Conservation (phyloP, 495 filamentous ascomycete genomes). For the Neurospora sp. region DNA sequence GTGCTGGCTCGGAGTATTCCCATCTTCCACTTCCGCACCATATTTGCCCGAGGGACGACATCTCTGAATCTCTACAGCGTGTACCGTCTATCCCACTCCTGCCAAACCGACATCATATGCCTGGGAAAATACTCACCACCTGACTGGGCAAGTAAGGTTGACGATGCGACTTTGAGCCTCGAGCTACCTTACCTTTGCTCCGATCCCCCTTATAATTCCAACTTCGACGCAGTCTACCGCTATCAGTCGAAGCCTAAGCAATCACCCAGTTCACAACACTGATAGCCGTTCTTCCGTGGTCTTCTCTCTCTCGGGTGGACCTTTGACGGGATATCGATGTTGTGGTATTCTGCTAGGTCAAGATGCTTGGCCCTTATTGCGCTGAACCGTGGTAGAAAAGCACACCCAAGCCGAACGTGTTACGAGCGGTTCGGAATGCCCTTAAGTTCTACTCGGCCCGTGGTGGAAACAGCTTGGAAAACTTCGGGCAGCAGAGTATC, state of each 20-base stretch:
- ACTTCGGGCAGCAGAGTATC: not conserved
- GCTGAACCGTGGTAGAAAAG: not conserved
- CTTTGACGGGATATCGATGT: not conserved
- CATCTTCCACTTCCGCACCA: not conserved
- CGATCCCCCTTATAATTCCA: not conserved
- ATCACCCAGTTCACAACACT: not conserved
- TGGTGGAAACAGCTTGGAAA: not conserved
- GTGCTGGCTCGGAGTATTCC: no score
- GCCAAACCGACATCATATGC: not conserved
- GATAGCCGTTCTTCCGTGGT: not conserved
- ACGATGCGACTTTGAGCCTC: not conserved
- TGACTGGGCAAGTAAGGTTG: not conserved
- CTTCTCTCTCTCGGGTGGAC: not conserved
- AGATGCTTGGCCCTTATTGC: not conserved
- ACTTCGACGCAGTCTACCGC: not conserved
- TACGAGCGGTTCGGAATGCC: not conserved
- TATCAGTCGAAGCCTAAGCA: not conserved
- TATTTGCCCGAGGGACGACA: not conserved
- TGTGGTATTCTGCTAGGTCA: not conserved
- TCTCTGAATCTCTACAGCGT: not conserved
- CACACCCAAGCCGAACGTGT: not conserved
- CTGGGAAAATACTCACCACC: not conserved
- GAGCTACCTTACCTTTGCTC: not conserved
- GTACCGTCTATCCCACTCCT: not conserved
- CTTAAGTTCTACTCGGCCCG: not conserved